phyloP scores from a whole-genome alignment of 139 green algal genomes.

The Desmodesmus armatus region DNA sequence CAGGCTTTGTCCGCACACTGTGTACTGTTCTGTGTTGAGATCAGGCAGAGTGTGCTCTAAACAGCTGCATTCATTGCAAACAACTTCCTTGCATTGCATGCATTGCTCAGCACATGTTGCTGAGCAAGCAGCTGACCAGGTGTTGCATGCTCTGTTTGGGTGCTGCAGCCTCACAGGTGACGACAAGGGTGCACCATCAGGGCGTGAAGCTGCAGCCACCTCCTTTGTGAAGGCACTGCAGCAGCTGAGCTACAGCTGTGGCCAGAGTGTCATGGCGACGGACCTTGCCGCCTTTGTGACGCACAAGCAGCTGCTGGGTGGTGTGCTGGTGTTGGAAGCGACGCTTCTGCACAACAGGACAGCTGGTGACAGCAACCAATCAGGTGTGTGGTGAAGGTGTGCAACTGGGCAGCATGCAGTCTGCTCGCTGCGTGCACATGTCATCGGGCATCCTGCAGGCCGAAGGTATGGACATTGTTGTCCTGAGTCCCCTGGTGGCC shows the following conservation, averaged over 20 bases:
- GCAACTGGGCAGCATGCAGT: too few relatives aligned
- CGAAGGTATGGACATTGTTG: too few relatives aligned
- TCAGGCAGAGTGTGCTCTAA: too few relatives aligned
- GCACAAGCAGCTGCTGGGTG: conserved; percentile 49
- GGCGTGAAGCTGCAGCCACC: not conserved
- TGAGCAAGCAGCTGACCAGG: not conserved
- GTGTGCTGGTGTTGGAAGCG: not conserved
- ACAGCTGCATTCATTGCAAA: too few relatives aligned
- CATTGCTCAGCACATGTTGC: not conserved
- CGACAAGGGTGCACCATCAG: too few relatives aligned
- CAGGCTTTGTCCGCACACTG: too few relatives aligned
- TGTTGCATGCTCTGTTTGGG: not conserved
- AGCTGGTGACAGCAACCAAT: too few relatives aligned
- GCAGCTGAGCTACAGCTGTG: conserved; percentile 53
- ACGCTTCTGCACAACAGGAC: not conserved
- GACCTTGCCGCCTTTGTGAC: conserved; percentile 62
- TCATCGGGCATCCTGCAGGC: not conserved
- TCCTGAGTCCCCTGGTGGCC: too few relatives aligned
- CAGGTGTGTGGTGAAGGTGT: too few relatives aligned
- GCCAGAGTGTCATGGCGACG: conserved; percentile 57
- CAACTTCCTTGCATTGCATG: not conserved
- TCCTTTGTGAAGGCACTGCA: conserved; percentile 42
- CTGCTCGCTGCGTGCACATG: not conserved
- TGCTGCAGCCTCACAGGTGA: not conserved
- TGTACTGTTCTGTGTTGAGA: too few relatives aligned